Evolutionary conservation across 495 filamentous ascomycete genomes (phyloP).

Genomic region (Penicillium cataractarum): DNA sequence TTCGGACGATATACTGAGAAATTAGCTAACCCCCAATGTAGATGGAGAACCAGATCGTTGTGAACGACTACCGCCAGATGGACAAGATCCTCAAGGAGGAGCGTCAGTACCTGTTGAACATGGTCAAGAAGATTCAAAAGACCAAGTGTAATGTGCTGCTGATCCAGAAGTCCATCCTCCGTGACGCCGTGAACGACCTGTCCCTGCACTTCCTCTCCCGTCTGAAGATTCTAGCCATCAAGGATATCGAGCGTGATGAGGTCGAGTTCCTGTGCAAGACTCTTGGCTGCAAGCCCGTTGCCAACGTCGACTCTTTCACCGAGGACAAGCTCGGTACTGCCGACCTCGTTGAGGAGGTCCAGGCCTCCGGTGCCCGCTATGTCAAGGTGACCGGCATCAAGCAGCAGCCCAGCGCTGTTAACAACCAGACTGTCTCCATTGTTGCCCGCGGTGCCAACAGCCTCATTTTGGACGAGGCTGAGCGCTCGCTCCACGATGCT

Average conservation of each 20-base stretch:
- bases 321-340: constrained; percentile 98
- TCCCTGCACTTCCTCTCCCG: constrained; percentile 97
- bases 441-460: constrained; percentile 92
- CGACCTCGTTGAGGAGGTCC: constrained; percentile 90
- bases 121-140: constrained; percentile 99
- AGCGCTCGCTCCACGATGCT: constrained; percentile 93
- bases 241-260: constrained; percentile 97
- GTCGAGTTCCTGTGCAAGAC: constrained; percentile 99
- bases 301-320: constrained; percentile 97
- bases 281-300: constrained; percentile 97
- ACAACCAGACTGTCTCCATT: constrained; percentile 87
- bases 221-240: constrained; percentile 91
- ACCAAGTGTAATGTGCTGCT: constrained; percentile 98
- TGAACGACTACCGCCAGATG: constrained; percentile 99
- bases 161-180: constrained; percentile 97
- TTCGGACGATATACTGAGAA: neutral
- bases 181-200: constrained; percentile 96
- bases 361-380: constrained; percentile 82
- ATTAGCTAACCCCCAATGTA: constrained; percentile 33
- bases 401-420: constrained; percentile 52
- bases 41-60: constrained; percentile 99
- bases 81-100: constrained; percentile 99
- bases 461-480: constrained; percentile 94
- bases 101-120: constrained; percentile 94
- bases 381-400: constrained; percentile 94